Evolutionary conservation across 1,139 yeast genomes (phyloP).

Genomic region (Magnusiomyces paraingens): DNA sequence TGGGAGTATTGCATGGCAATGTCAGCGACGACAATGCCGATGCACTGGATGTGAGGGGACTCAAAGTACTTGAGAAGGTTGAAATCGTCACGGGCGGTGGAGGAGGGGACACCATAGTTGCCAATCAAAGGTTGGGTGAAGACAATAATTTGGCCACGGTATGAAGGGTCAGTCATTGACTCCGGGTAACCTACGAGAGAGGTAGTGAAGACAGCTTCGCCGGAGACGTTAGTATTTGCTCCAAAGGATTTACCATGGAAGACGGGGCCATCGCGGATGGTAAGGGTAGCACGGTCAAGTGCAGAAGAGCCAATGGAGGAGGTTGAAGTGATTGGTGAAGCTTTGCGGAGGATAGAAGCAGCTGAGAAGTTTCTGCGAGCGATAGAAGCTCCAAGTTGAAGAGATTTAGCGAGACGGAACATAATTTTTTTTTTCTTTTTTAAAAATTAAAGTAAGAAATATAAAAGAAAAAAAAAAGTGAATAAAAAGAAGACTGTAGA

Average conservation of each 20-base stretch:
- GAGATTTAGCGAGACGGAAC: slow-evolving; percentile 17
- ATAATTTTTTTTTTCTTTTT: slow-evolving; percentile 2
- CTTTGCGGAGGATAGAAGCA: slow-evolving; percentile 29
- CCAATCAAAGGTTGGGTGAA: slow-evolving; percentile 97
- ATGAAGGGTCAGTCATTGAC: slow-evolving; percentile 97
- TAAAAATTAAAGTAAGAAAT: neutral
- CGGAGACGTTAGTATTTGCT: slow-evolving; percentile 83
- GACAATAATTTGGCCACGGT: slow-evolving; percentile 90
- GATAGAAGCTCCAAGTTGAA: neutral
- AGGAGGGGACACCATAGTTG: slow-evolving; percentile 94
- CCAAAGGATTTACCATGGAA: slow-evolving; percentile 93
- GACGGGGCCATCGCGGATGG: slow-evolving; percentile 89
- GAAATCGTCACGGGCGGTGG: slow-evolving; percentile 70
- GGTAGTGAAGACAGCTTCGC: slow-evolving; percentile 97
- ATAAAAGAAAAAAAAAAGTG: neutral
- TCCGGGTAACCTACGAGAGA: slow-evolving; percentile 97
- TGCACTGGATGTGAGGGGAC: slow-evolving; percentile 84
- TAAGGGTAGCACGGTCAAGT: slow-evolving; percentile 78
- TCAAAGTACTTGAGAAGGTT: slow-evolving; percentile 85
- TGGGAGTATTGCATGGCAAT: slow-evolving; percentile 93
- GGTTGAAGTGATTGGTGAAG: slow-evolving; percentile 36
- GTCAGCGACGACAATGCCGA: slow-evolving; percentile 93
- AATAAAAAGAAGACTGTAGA: no score
- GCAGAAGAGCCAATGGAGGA: slow-evolving; percentile 34
- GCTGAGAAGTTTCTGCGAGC: slow-evolving; percentile 10